A percentile compares a stretch with the other conserved stretches of the same genome.
Conservation (phyloP, 2,329 filamentous ascomycete species). For the Venturia oleaginea region DNA sequence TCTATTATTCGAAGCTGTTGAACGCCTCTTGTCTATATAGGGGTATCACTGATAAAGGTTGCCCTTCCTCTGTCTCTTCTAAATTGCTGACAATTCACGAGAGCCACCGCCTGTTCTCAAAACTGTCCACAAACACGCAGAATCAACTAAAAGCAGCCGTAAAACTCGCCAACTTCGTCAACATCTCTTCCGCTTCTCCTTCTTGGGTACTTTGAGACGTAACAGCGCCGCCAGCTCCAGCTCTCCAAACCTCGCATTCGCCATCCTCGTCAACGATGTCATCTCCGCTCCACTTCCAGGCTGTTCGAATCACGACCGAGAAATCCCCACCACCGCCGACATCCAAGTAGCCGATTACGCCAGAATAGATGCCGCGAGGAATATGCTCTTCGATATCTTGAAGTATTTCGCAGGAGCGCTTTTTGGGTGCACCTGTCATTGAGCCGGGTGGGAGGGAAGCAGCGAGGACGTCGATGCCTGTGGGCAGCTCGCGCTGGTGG, state of each 20-base stretch:
- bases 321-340: slow-evolving; percentile 79
- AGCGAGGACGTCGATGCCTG: slow-evolving; percentile 64
- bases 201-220: slow-evolving; percentile 72
- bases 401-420: slow-evolving; percentile 79
- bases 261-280: slow-evolving; percentile 36
- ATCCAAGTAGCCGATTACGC: slow-evolving; percentile 84
- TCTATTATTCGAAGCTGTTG: neutral
- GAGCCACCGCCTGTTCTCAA: neutral
- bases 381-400: slow-evolving; percentile 53
- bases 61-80: neutral
- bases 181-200: slow-evolving; percentile 86
- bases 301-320: slow-evolving; percentile 80
- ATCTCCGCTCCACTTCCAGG: slow-evolving; percentile 57
- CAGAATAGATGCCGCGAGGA: slow-evolving; percentile 72
- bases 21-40: neutral
- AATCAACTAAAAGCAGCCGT: slow-evolving; percentile 15
- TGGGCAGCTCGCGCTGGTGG: slow-evolving; percentile 26
- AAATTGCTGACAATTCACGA: neutral
- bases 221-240: slow-evolving; percentile 85
- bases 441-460: slow-evolving; percentile 69
- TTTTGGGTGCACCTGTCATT: slow-evolving; percentile 96
- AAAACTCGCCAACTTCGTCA: slow-evolving; percentile 28
- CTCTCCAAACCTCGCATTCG: slow-evolving; percentile 51
- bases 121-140: neutral
- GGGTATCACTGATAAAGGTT: slow-evolving; percentile 3